phyloP scores from a whole-genome alignment of 345 rosid species.

The Citrus hindsii region DNA sequence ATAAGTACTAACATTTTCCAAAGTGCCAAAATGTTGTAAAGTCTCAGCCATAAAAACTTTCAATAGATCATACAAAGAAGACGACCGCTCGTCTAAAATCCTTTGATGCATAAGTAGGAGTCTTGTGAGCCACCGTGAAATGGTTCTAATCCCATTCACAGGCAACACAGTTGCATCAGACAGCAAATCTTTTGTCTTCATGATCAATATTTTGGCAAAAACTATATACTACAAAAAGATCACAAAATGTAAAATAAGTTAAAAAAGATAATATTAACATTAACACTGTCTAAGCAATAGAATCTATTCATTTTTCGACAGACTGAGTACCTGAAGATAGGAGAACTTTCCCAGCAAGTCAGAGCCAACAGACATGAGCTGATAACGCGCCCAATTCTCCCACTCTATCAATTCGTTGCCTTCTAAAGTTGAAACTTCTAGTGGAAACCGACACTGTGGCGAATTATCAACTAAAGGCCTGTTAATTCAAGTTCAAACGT shows the following conservation, averaged over 20 bases:
- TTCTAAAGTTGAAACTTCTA: slow-evolving; percentile 16
- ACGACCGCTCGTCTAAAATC: slow-evolving; percentile 73
- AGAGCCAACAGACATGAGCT: too few species aligned
- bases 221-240: slow-evolving; percentile 54
- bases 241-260: background rate
- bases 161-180: slow-evolving; percentile 43
- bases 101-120: slow-evolving; percentile 31
- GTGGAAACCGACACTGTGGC: too few species aligned
- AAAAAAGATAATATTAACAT: background rate
- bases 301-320: too few species aligned
- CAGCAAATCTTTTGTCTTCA: slow-evolving; percentile 69
- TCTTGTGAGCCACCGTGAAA: slow-evolving; percentile 14
- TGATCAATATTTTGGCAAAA: slow-evolving; percentile 67
- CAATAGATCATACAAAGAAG: slow-evolving; percentile 71
- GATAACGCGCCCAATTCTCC: too few species aligned
- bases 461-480: too few species aligned
- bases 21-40: too few species aligned
- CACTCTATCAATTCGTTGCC: too few species aligned
- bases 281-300: background rate
- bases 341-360: slow-evolving; percentile 31
- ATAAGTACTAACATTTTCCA: too few species aligned
- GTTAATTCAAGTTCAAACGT: too few species aligned
- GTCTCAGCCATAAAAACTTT: slow-evolving; percentile 38
- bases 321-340: slow-evolving; percentile 62
- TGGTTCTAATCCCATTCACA: slow-evolving; percentile 48